Evolutionary conservation across 208 protist genomes (phyloP).

Genomic region (Crithidia bombi): DNA sequence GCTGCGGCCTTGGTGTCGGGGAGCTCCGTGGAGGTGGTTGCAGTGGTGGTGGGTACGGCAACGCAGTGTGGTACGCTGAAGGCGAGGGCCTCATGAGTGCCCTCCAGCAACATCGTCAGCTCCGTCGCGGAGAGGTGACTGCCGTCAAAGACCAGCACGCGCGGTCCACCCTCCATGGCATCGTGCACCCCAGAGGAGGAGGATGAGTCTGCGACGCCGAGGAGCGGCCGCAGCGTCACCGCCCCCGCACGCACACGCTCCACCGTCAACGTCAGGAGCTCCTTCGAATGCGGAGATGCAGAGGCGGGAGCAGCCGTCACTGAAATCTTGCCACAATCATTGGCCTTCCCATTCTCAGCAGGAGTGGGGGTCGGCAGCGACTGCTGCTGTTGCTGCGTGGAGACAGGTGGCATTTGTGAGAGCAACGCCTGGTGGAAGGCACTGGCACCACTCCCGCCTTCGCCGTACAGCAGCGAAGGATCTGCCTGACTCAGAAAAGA

Average conservation of each 20-base stretch:
- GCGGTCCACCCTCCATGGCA: conserved; percentile 23
- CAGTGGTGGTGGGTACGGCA: neutral
- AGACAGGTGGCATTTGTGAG: conserved; percentile 32
- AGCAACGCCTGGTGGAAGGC: conserved; percentile 52
- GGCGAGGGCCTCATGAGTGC: conserved; percentile 36
- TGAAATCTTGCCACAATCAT: too few species aligned
- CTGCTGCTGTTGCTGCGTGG: neutral
- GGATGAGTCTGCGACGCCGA: neutral
- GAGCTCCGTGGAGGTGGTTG: neutral
- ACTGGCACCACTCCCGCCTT: neutral
- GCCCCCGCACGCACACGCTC: conserved; percentile 21
- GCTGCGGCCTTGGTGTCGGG: neutral
- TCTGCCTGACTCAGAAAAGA: neutral
- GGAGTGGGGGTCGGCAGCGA: neutral
- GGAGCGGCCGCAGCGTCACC: conserved; percentile 6
- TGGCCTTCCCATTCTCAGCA: too few species aligned
- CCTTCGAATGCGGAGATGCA: neutral
- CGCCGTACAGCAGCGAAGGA: conserved; percentile 9
- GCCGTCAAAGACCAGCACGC: conserved; percentile 56
- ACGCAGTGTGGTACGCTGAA: conserved; percentile 8
- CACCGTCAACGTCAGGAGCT: neutral
- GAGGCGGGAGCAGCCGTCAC: neutral
- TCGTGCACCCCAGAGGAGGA: neutral
- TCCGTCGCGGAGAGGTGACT: conserved; percentile 40
- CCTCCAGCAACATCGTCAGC: conserved; percentile 54